phyloP scores from a whole-genome alignment of 2,329 filamentous ascomycete genomes.

The Sphaerulina vaccinii region DNA sequence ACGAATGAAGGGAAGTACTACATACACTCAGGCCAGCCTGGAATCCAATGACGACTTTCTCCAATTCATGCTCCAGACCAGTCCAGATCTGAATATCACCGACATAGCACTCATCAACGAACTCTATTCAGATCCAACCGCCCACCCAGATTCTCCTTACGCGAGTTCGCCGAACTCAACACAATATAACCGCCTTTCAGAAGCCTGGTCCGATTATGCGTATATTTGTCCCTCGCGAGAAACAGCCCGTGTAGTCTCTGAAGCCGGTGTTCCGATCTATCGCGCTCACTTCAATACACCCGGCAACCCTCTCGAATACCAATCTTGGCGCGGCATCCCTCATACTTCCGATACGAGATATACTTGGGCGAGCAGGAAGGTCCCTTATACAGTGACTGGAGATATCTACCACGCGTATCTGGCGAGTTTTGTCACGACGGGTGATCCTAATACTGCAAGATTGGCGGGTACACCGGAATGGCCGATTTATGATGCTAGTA shows the following conservation, averaged over 20 bases:
- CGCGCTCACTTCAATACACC: constrained; percentile 20
- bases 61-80: constrained; percentile 59
- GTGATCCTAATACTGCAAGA: constrained; percentile 37
- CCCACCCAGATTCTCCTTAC: constrained; percentile 44
- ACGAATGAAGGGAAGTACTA: constrained; percentile 66
- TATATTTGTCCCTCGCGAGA: constrained; percentile 64
- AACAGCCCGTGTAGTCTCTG: constrained; percentile 49
- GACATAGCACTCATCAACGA: constrained; percentile 56
- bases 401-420: constrained; percentile 38
- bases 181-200: constrained; percentile 59
- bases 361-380: constrained; percentile 16
- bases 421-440: constrained; percentile 39
- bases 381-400: constrained; percentile 11
- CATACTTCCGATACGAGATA: constrained; percentile 21
- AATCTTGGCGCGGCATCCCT: constrained; percentile 15
- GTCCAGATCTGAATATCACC: constrained; percentile 55
- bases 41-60: constrained; percentile 54
- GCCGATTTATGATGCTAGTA: constrained; percentile 32
- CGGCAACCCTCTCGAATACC: constrained; percentile 10
- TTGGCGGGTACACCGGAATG: constrained; percentile 30
- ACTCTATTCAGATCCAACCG: constrained; percentile 61
- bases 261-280: constrained; percentile 16
- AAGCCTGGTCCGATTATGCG: constrained; percentile 64
- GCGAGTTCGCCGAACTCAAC: constrained; percentile 32
- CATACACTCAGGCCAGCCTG: constrained; percentile 58